These are phyloP conservation scores for Colletotrichum liaoningense DNA, from an alignment of 2,329 filamentous ascomycete species.

Conservation along the genomic window DNA sequence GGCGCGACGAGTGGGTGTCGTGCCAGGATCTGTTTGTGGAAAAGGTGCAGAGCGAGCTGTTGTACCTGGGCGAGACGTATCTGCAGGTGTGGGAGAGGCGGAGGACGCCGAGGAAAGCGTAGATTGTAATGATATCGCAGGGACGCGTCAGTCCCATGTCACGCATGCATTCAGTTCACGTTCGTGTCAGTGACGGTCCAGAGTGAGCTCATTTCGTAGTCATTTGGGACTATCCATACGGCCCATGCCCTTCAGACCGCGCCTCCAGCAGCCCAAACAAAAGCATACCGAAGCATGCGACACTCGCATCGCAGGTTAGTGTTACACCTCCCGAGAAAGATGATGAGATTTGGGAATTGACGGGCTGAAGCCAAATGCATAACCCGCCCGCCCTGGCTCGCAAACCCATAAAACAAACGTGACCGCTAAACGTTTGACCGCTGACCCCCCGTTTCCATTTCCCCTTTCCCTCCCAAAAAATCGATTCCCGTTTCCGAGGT, in stretches of 20 bases:
- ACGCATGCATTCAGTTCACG: background rate
- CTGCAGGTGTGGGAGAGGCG: constrained; percentile 96
- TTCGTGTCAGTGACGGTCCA: background rate
- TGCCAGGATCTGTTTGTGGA: constrained; percentile 96
- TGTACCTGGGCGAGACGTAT: constrained; percentile 95
- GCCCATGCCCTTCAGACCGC: constrained; percentile 1
- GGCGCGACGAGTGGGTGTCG: constrained; percentile 88
- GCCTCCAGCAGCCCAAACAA: constrained; percentile 2
- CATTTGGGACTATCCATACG: constrained; percentile 31
- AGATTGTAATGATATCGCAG: too few species aligned
- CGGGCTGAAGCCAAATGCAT: constrained; percentile 17
- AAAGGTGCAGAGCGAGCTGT: constrained; percentile 85
- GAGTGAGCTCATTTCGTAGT: constrained; percentile 31
- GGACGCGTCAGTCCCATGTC: background rate
- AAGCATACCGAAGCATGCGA: constrained; percentile 15
- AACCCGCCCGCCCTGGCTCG: constrained; percentile 18
- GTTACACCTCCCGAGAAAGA: constrained; percentile 32
- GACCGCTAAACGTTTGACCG: constrained; percentile 34
- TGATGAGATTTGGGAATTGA: constrained; percentile 15
- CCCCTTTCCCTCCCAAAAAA: background rate
- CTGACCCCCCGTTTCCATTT: constrained; percentile 16
- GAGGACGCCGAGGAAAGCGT: constrained; percentile 59
- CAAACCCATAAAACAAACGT: constrained; percentile 36
- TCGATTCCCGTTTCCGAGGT: constrained; percentile 25
- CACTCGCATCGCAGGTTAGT: constrained; percentile 25